A percentile compares a stretch with the other conserved stretches of the same genome.
These are phyloP conservation scores for Botrytis porri DNA, from an alignment of 2,329 filamentous ascomycete genomes.

Conservation along the genomic window DNA sequence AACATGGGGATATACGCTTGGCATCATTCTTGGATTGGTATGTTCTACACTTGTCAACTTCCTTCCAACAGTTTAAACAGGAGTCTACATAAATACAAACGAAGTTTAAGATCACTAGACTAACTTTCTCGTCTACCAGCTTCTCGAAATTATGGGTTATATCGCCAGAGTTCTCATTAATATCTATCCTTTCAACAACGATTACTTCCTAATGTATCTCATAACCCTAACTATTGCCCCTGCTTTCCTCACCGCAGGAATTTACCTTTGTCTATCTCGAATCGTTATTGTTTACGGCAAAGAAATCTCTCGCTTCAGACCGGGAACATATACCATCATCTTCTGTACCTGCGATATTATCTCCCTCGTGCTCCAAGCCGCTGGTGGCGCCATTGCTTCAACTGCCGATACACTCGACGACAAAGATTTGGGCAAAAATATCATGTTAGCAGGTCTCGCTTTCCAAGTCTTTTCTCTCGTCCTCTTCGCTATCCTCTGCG, in stretches of 20 bases:
- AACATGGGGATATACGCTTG: slow-evolving; percentile 54
- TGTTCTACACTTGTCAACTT: background rate
- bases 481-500: slow-evolving; percentile 31
- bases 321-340: slow-evolving; percentile 50
- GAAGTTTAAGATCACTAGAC: background rate
- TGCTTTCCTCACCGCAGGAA: slow-evolving; percentile 56
- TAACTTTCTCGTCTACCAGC: background rate
- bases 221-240: slow-evolving; percentile 46
- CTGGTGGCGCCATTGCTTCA: slow-evolving; percentile 55
- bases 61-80: too few relatives aligned
- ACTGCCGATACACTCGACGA: slow-evolving; percentile 38
- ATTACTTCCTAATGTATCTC: slow-evolving; percentile 58
- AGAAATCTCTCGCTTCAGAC: slow-evolving; percentile 46
- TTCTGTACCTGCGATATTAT: slow-evolving; percentile 52
- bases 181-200: slow-evolving; percentile 52
- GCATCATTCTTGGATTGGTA: slow-evolving; percentile 49
- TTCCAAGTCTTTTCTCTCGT: slow-evolving; percentile 41
- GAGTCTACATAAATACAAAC: too few relatives aligned
- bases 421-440: slow-evolving; percentile 34
- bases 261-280: slow-evolving; percentile 58
- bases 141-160: slow-evolving; percentile 46
- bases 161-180: slow-evolving; percentile 50
- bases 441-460: slow-evolving; percentile 43
- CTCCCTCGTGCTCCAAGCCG: slow-evolving; percentile 57
- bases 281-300: slow-evolving; percentile 44